Base-by-base conservation (phyloP, 805 yeast species). In the Blastobotrys parvus region DNA sequence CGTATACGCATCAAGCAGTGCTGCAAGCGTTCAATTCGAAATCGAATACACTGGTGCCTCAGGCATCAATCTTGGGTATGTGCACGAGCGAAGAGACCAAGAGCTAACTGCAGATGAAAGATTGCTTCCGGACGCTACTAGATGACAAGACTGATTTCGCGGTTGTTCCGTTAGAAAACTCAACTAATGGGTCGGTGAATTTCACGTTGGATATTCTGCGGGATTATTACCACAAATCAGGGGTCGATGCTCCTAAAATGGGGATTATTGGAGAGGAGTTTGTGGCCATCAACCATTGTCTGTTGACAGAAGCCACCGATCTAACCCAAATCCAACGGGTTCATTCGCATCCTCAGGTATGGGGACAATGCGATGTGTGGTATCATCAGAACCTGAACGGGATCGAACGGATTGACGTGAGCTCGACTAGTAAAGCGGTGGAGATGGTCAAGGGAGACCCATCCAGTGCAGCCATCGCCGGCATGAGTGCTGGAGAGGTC, bases 271-370 rank as follows among this genome's bases (percentile, higher is more conserved):
- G 77, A 0, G 95, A 87, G 52, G 90, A 85, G 50, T 82, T 77
- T 55, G 97, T 90, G 1, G 61, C 82, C 1, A 85, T 90, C 46
- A 81, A 78, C 45, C 97, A 92, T 64, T 81, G 82, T 59, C 67
- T 90, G 31, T 66, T 80, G 47, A 63, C 80, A 3, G 65, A 60
- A 49, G 33, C 47, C 33, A 25, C 21, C 4, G 69, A 68, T 27
- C 51, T 81, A 2, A 49, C 59, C 1, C 59, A 69, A 11, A 72
- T 88, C 41, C 62, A 58, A 13, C 74, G 70, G 25, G 72, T 90
- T 16, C 85, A 84, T 64, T 84, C 96, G 2, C 98, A 90, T 62
- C 97, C 98, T 1, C 98, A 90, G 61, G 98, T 89, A 0, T 90
- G 98, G 98, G 94, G 96, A 7, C 98, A 90, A 59, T 80, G 85